Percentiles rank a stretch among this genome's conserved stretches.
Conservation (phyloP, 1,284 basidiomycete species). For the Chalciporus piperatoides region DNA sequence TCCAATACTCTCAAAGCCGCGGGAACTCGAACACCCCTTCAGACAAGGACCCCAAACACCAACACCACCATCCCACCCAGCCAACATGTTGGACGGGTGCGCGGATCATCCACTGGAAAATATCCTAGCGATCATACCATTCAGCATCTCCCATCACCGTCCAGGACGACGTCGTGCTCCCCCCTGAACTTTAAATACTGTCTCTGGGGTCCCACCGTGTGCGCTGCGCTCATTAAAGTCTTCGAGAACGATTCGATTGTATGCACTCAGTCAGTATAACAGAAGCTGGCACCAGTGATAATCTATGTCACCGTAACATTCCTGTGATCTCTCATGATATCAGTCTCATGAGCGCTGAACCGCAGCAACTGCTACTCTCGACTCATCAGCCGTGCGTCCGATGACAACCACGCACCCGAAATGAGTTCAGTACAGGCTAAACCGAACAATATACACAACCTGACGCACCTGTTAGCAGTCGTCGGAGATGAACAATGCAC, state of each 20-base stretch:
- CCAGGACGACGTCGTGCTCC: constrained; percentile 1
- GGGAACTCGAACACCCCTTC: constrained; percentile 30
- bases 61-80: neutral
- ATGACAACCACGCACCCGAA: neutral
- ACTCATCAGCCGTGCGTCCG: neutral
- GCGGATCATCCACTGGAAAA: neutral
- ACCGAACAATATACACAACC: no score
- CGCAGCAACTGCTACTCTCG: neutral
- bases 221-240: neutral
- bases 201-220: constrained; percentile 23
- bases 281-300: neutral
- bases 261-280: no score
- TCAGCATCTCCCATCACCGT: constrained; percentile 1
- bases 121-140: neutral
- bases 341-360: neutral
- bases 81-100: neutral
- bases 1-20: constrained; percentile 27
- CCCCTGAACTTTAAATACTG: constrained; percentile 31
- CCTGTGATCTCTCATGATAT: neutral
- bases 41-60: constrained; percentile 19
- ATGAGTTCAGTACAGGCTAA: no score
- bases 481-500: no score
- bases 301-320: neutral
- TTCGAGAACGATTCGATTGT: neutral
- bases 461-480: no score